Base-by-base conservation (phyloP, 345 rosid genomes). In the Citrus mangshanensis region DNA sequence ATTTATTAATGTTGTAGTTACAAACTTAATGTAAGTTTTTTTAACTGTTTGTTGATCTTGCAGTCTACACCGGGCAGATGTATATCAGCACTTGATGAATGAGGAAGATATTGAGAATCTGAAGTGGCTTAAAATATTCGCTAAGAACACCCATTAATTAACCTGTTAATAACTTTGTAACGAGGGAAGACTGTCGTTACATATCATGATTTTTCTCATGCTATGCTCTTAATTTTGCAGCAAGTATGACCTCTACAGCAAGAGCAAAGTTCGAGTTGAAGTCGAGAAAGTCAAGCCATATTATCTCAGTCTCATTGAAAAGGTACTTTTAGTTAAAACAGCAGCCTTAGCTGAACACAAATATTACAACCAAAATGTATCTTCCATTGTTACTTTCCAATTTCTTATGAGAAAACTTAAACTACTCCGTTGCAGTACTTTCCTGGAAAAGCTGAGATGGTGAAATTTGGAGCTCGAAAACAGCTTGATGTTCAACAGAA, bases 61-160 rank as follows among this genome's bases (percentile, higher is more conserved):
- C 84, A 88, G 91, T 89, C 40, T 88, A 74, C 91, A 88, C 46
- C 80, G 72, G 55, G 68, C 82, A 24, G 83, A 76, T 49, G 83
- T 83, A 14, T 88, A 88, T 74, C 73, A 70, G 70, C 88, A 86
- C 84, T 78, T 88, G 61, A 83, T 81, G 89, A 86, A 82, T 51
- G 85, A 83, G 24, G 87, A 88, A 82, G 89, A 88, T 73, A 35
- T 16, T 56, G 88, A 84, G 76, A 84, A 88, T 37, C 85, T 88
- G 30, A 84, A 84, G 72, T 86, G 89, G 91, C 89, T 86, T 10
- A 79, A 81, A 22, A 76, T 86, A 63, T 88, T 88, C 84, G 89
- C n/a, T 88, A 81, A 78, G 58, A 19, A 37, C 9, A 24, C 9
- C 13, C 28, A 59, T 63, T 63, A 62, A 62, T 27, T 4, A 4